A percentile compares a stretch with the other conserved stretches of the same genome.
phyloP scores from a whole-genome alignment of 2,329 filamentous ascomycete species.

The Xylaria sp. region DNA sequence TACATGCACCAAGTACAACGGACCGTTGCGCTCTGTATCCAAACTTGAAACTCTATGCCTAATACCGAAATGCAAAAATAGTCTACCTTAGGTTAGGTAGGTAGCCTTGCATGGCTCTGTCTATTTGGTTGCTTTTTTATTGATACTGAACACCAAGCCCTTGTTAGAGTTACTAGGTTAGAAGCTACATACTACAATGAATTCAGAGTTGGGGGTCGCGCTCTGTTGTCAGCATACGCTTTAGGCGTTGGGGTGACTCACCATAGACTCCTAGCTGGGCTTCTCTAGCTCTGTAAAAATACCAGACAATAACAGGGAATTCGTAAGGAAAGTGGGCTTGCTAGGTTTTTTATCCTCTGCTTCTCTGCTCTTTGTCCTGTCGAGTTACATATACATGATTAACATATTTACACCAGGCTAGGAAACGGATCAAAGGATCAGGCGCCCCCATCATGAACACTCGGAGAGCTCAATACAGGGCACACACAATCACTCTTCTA shows the following conservation, averaged over 20 bases:
- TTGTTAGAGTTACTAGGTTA: too few species aligned
- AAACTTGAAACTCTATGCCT: not conserved
- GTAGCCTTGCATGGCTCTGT: too few species aligned
- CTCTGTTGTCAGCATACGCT: too few species aligned
- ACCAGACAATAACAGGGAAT: not conserved
- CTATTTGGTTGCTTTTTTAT: too few species aligned
- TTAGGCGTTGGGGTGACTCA: too few species aligned
- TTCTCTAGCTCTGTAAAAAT: not conserved
- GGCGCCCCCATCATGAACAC: not conserved
- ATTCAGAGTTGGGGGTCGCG: too few species aligned
- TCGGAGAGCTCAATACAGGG: not conserved
- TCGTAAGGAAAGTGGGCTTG: not conserved
- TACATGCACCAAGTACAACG: not conserved
- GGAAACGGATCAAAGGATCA: not conserved
- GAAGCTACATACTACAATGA: too few species aligned
- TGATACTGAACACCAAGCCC: too few species aligned
- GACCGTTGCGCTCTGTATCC: not conserved
- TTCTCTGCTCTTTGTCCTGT: not conserved
- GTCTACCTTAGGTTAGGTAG: too few species aligned
- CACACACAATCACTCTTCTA: conserved; percentile 20
- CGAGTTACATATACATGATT: conserved; percentile 15
- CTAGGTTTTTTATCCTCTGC: not conserved
- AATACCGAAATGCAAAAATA: too few species aligned
- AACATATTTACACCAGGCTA: conserved; percentile 14
- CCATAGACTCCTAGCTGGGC: not conserved